Evolutionary conservation across 2,329 filamentous ascomycete genomes (phyloP).

Genomic region (Stemphylium beticola): DNA sequence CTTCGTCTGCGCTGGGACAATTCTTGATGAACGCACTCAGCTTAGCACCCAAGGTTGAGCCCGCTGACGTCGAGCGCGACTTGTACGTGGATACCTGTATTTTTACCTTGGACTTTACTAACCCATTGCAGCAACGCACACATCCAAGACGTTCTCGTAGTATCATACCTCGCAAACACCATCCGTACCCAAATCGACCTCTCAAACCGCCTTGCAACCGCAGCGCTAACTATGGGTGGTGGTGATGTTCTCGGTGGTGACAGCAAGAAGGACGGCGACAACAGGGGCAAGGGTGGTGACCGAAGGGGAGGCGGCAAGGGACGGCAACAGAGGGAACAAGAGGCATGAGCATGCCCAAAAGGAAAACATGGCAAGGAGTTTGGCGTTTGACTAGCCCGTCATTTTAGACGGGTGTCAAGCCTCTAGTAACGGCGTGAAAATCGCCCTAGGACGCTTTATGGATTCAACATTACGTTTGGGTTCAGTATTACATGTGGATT

Average conservation of each 20-base stretch:
- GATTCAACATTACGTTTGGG: background rate
- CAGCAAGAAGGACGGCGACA: constrained; percentile 42
- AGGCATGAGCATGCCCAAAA: constrained; percentile 36
- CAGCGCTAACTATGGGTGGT: constrained; percentile 57
- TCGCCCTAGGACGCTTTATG: background rate
- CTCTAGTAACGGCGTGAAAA: constrained; percentile 1
- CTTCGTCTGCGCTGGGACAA: constrained; percentile 90
- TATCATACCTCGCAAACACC: constrained; percentile 97
- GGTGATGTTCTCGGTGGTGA: constrained; percentile 47
- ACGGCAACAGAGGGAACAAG: constrained; percentile 42
- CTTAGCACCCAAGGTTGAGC: constrained; percentile 91
- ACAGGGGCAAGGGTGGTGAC: constrained; percentile 40
- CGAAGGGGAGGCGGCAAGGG: constrained; percentile 41
- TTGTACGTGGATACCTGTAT: constrained; percentile 65
- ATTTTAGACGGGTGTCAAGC: background rate
- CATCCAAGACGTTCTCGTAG: constrained; percentile 97
- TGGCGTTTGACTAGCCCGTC: constrained; percentile 28
- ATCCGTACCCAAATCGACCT: constrained; percentile 99
- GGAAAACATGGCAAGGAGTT: constrained; percentile 22
- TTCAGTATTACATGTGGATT: background rate
- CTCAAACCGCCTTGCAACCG: constrained; percentile 86
- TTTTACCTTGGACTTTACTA: constrained; percentile 31
- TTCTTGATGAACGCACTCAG: constrained; percentile 93
- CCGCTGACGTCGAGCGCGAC: constrained; percentile 88
- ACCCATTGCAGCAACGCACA: constrained; percentile 79